These are phyloP conservation scores for Glomus cerebriforme DNA, from an alignment of 192 early-diverging fungal genomes.

Conservation along the genomic window DNA sequence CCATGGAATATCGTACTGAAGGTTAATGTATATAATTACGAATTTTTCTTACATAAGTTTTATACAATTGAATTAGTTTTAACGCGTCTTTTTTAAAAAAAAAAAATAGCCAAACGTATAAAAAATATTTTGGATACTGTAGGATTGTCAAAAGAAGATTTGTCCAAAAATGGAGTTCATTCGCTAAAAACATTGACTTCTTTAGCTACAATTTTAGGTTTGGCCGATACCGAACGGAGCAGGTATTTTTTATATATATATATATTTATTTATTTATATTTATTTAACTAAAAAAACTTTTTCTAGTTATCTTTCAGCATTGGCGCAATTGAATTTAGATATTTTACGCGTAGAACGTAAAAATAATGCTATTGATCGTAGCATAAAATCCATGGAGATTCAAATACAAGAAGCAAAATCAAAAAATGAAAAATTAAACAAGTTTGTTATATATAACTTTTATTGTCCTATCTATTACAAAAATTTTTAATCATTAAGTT, in stretches of 20 bases:
- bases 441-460: not conserved
- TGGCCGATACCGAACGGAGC: constrained; percentile 21
- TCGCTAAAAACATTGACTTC: constrained; percentile 3
- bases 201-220: constrained; percentile 11
- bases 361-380: not conserved
- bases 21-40: not conserved
- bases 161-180: constrained; percentile 6
- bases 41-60: not conserved
- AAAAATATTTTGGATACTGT: not conserved
- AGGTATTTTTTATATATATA: not conserved
- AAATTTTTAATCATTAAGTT: not conserved
- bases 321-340: constrained; percentile 15
- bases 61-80: not conserved
- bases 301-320: constrained; percentile 12
- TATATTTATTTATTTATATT: not conserved
- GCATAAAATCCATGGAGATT: not conserved
- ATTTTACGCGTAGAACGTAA: not conserved
- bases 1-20: constrained; percentile 19
- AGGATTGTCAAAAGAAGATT: constrained; percentile 8
- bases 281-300: not conserved
- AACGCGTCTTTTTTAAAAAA: not conserved
- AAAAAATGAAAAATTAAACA: not conserved
- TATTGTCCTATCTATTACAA: not conserved
- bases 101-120: constrained; percentile 2
- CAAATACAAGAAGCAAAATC: constrained; percentile 7